phyloP scores from a whole-genome alignment of 1,284 basidiomycete species.

The Puccinia horiana region DNA sequence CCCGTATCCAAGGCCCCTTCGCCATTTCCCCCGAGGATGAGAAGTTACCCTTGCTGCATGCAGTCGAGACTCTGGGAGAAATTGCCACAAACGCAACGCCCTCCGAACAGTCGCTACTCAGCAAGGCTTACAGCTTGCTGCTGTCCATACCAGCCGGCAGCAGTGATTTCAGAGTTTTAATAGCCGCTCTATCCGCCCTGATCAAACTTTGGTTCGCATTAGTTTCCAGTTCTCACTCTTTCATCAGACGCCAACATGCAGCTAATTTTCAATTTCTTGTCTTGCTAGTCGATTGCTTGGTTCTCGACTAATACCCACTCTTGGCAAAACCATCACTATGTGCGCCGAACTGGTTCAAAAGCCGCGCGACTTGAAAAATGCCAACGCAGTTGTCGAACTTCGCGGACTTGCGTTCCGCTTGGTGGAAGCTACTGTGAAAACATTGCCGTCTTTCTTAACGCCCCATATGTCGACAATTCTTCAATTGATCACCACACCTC shows the following conservation, averaged over 20 bases:
- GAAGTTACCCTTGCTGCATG: conserved; percentile 7
- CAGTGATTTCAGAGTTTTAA: not conserved
- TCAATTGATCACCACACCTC: conserved; percentile 25
- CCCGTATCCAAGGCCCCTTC: conserved; percentile 23
- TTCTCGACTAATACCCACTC: conserved; percentile 28
- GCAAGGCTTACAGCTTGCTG: conserved; percentile 36
- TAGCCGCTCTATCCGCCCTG: conserved; percentile 29
- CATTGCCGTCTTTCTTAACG: conserved; percentile 26
- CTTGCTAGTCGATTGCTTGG: conserved; percentile 28
- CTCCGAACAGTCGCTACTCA: conserved; percentile 43
- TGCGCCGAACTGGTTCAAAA: conserved; percentile 25
- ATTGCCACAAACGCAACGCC: conserved; percentile 23
- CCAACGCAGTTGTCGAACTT: not conserved
- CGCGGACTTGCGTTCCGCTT: conserved; percentile 20
- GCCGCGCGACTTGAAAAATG: not conserved
- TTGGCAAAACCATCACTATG: conserved; percentile 30
- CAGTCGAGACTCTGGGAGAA: conserved; percentile 39
- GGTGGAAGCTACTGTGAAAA: conserved; percentile 37
- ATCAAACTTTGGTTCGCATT: conserved; percentile 38
- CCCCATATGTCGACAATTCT: conserved; percentile 37
- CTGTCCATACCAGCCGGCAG: conserved; percentile 11
- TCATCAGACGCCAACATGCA: not conserved
- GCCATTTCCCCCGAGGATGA: conserved; percentile 10
- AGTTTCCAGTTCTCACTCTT: not conserved
- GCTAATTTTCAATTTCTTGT: not conserved